A percentile compares a stretch with the other conserved stretches of the same genome.
phyloP scores from a whole-genome alignment of 2,329 filamentous ascomycete species.

The Scopulariopsis brevicaulis region DNA sequence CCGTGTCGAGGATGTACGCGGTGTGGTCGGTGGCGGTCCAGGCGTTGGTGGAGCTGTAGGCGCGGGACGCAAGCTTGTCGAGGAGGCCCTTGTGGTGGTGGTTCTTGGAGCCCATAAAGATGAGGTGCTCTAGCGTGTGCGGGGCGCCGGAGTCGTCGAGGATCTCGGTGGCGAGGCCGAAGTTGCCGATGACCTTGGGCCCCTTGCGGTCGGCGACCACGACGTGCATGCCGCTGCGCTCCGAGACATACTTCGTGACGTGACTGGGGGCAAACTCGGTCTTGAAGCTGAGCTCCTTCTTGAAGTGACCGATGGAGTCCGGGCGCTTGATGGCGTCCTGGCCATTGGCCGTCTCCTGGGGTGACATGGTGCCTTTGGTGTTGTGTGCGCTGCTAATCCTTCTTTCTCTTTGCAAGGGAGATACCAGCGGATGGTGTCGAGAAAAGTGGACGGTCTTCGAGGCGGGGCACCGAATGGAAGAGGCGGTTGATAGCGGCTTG shows the following conservation, averaged over 20 bases:
- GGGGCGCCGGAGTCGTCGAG: conserved; percentile 93
- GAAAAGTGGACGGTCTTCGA: not conserved
- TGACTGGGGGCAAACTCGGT: conserved; percentile 81
- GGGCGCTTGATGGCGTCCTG: not conserved
- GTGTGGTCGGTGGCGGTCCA: conserved; percentile 97
- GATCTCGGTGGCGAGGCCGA: conserved; percentile 92
- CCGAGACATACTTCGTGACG: conserved; percentile 93
- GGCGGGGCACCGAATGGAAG: not conserved
- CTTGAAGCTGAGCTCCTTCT: conserved; percentile 47
- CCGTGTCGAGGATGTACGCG: conserved; percentile 88
- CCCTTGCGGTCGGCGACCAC: conserved; percentile 86
- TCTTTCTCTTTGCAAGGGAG: not conserved
- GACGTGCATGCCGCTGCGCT: conserved; percentile 87
- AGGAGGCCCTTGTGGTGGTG: conserved; percentile 93
- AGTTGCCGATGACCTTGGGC: conserved; percentile 92
- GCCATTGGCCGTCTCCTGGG: not conserved
- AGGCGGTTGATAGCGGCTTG: not conserved
- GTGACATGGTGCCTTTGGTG: not conserved
- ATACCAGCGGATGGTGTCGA: not conserved
- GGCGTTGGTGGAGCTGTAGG: conserved; percentile 90
- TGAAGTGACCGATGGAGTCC: conserved; percentile 3
- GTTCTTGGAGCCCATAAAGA: conserved; percentile 85
- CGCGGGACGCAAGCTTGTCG: conserved; percentile 85
- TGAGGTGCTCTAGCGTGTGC: conserved; percentile 71
- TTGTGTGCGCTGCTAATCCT: not conserved